Evolutionary conservation across 306 rosid species (phyloP).

Genomic region (Calophaca sinica): DNA sequence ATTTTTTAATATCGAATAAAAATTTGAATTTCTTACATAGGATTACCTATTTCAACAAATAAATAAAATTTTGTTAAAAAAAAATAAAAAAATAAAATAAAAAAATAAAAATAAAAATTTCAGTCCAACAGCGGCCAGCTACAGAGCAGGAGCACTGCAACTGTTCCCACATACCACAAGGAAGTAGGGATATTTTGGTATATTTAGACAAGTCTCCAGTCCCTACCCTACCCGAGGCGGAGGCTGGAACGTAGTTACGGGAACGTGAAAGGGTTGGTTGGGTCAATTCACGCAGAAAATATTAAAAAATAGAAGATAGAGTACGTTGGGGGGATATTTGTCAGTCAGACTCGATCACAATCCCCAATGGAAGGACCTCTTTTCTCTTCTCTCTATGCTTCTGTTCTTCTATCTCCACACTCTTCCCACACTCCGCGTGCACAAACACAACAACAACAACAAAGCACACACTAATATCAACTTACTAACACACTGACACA

Average conservation of each 20-base stretch:
- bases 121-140: too few relatives aligned
- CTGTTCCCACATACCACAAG: neutral
- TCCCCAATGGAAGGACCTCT: conserved; percentile 1
- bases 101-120: too few relatives aligned
- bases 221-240: too few relatives aligned
- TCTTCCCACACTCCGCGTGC: neutral
- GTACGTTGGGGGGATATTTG: conserved; percentile 43
- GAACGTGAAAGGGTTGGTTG: conserved; percentile 16
- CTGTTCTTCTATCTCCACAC: neutral
- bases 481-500: conserved; percentile 48
- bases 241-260: conserved; percentile 29
- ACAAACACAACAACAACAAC: neutral
- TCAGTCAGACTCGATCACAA: conserved; percentile 32
- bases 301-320: conserved; percentile 19
- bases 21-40: too few relatives aligned
- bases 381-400: neutral
- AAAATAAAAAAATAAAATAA: too few relatives aligned
- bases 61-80: too few relatives aligned
- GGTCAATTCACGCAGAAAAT: conserved; percentile 18
- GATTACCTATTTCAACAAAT: too few relatives aligned
- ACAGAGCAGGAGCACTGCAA: too few relatives aligned
- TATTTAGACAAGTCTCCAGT: neutral
- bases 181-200: conserved; percentile 17
- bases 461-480: neutral
- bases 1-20: too few relatives aligned